Base-by-base conservation (phyloP, 306 rosid species). In the Castanospermum australe region DNA sequence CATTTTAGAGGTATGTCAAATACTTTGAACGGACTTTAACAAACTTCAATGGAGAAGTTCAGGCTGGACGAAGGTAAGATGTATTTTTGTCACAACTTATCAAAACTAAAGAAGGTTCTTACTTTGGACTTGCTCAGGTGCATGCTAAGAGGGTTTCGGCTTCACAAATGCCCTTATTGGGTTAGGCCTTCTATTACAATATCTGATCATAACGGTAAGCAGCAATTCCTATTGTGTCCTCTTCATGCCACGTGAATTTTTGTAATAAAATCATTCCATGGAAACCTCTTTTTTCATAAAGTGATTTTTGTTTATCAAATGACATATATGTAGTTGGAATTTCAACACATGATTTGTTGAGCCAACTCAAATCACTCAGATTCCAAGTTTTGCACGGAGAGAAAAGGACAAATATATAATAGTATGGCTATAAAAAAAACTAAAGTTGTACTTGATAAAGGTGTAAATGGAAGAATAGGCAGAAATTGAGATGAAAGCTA, bases 111-210 rank as follows among this genome's bases (percentile, higher is more conserved):
- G 69, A 67, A 69, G 38, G 62, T 24, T 76, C 78, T 73, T 71
- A 84, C 66, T 77, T 71, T 38, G 60, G 76, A 82, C 60, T 68
- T 80, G 54, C 60, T 61, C 88, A 94, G 98, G 90, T 94, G 98
- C 90, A 92, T 91, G 93, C 91, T 92, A 62, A 86, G 98, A 84
- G 98, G 97, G 63, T 88, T 92, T 82, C 92, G 98, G 81, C 91
- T 94, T 82, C 97, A 87, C 86, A 92, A 87, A 62, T 94, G 97
- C 86, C 98, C 98, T 38, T 87, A 89, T 62, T 94, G 97, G 97
- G 63, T 94, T 67, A 91, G 94, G 65, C 98, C 97, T 28, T 89
- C 95, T 65, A 83, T 94, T 80, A 92, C 97, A 45, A 75, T 94
- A 75, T 94, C 97, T 47, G 82, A 90, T 88, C 98, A 94, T 80